A percentile compares a stretch with the other conserved stretches of the same genome.
Evolutionary conservation across 2,329 filamentous ascomycete species (phyloP).

Genomic region (Talaromyces funiculosus): DNA sequence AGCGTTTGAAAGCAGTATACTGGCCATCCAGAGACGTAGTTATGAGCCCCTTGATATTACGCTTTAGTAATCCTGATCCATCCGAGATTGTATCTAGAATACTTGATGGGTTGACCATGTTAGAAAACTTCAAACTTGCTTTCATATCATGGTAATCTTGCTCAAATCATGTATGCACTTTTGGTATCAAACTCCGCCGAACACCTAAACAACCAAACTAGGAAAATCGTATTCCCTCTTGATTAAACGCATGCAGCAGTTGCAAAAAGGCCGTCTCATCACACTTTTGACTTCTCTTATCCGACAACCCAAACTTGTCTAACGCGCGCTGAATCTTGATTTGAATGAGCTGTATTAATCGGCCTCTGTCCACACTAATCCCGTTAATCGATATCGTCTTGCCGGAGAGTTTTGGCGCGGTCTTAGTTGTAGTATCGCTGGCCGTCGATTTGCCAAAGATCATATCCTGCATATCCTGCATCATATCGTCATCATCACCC

Average conservation of each 20-base stretch:
- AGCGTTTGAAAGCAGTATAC: not conserved
- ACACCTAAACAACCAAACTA: not conserved
- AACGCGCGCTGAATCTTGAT: constrained; percentile 83
- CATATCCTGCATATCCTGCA: constrained; percentile 15
- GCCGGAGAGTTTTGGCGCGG: constrained; percentile 54
- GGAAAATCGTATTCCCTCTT: constrained; percentile 70
- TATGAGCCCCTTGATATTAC: not conserved
- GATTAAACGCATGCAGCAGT: constrained; percentile 76
- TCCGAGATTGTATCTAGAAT: no score
- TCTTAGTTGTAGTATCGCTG: constrained; percentile 49
- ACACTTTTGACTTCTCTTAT: constrained; percentile 77
- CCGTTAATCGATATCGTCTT: constrained; percentile 13
- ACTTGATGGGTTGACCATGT: no score
- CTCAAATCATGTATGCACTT: not conserved
- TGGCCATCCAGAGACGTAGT: not conserved
- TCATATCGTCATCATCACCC: constrained; percentile 55
- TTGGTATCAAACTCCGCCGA: not conserved
- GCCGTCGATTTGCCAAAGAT: constrained; percentile 32
- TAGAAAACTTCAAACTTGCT: no score
- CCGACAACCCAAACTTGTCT: constrained; percentile 73
- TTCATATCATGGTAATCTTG: not conserved
- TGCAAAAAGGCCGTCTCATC: constrained; percentile 90
- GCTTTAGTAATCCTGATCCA: not conserved
- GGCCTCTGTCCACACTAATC: constrained; percentile 10
- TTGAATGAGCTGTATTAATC: constrained; percentile 70